Base-by-base conservation (phyloP, 345 rosid genomes). In the Reutealis trisperma region DNA sequence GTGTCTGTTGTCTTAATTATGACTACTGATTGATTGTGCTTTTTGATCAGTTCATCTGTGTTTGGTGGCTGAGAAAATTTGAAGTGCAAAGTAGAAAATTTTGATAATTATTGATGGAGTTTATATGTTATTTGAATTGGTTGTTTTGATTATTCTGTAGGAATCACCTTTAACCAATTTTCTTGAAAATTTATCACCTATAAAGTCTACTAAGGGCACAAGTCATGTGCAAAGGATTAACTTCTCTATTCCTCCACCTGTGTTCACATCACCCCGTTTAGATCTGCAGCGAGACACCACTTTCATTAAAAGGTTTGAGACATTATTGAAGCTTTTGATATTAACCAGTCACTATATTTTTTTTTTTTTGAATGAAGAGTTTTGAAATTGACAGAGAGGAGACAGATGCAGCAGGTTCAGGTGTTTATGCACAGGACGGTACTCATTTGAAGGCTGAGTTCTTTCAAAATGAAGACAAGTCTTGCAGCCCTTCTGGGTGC, bases 221-320 rank as follows among this genome's bases (percentile, higher is more conserved):
- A 21, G 24, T 32, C 73, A 59, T 66, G 41, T 41, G 1, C 82
- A 63, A 25, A 75, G 83, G 73, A 60, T 71, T 13, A 76, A 64
- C 71, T 63, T 83, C 64, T 77, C 82, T 7, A 51, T 70, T 27
- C 83, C 82, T 5, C 59, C 63, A 0, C 75, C 77, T 8, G 78
- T 87, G 57, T 81, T 87, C 71, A 61, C 64, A 59, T 81, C 90
- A 16, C 88, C 85, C n/a, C 81, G 37, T 34, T 3, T 69, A 22
- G 81, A 77, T 67, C 70, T 27, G 4, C 72, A 73, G 69, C 75
- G 63, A 18, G 67, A 69, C 52, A 21, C 73, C 19, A 59, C 58
- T 68, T 72, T 70, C 67, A 25, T 52, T 9, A 60, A 74, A 71
- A 83, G 88, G 90, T 83, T 32, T 57, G 68, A 52, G 69, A 22